Conservation (phyloP, 371 early-diverging fungal species). For the Mortierella sp. region DNA sequence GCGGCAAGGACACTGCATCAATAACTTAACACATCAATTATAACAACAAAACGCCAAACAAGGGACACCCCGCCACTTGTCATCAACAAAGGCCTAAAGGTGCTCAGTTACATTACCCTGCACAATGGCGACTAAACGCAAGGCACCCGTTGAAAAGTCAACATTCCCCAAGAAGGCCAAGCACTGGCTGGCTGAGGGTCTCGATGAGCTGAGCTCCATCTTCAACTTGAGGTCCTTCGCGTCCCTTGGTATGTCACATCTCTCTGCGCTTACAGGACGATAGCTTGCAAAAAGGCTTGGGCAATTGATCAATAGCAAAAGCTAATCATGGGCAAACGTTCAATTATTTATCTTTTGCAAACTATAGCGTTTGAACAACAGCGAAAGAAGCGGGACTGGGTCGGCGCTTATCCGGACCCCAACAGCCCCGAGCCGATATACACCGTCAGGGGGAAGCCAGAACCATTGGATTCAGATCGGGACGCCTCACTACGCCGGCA, state of each 20-base stretch:
- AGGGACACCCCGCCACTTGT: neutral
- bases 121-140: conserved; percentile 26
- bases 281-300: neutral
- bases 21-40: neutral
- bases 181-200: conserved; percentile 24
- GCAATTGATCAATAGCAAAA: neutral
- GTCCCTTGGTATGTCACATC: conserved; percentile 17
- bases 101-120: neutral
- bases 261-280: neutral
- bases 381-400: conserved; percentile 32
- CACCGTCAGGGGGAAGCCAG: conserved; percentile 29
- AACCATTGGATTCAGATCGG: conserved; percentile 17
- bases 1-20: neutral
- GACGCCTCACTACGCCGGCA: neutral
- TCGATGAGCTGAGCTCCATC: conserved; percentile 28
- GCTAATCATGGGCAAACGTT: neutral
- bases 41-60: neutral
- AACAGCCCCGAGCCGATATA: conserved; percentile 1
- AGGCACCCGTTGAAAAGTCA: conserved; percentile 26
- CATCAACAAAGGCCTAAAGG: neutral
- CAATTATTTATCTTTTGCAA: neutral
- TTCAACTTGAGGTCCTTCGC: conserved; percentile 26
- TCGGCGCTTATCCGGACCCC: conserved; percentile 44
- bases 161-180: conserved; percentile 30
- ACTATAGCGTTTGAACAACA: conserved; percentile 24